Evolutionary conservation across 176 grass and related monocot species (phyloP).

Genomic region (Themeda triandra): DNA sequence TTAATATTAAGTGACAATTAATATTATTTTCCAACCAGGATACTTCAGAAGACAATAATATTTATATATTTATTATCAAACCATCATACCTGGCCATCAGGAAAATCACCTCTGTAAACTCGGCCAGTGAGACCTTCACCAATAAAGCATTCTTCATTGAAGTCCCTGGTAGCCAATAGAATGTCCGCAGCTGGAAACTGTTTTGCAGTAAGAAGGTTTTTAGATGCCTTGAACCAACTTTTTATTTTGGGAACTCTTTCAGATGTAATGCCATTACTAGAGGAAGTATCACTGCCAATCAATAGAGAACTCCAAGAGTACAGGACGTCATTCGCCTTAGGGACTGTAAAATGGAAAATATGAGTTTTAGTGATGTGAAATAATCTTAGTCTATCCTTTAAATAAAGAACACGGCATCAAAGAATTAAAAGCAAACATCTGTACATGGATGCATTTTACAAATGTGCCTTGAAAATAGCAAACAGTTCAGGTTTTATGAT

Average conservation of each 20-base stretch:
- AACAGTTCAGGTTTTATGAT: slow-evolving; percentile 4
- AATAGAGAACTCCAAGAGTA: slow-evolving; percentile 51
- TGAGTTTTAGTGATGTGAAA: slow-evolving; percentile 24
- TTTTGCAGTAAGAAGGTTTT: slow-evolving; percentile 61
- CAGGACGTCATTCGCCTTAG: slow-evolving; percentile 41
- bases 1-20: slow-evolving; percentile 16
- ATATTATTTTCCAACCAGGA: neutral
- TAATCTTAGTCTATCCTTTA: slow-evolving; percentile 4
- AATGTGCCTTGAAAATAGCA: neutral
- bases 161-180: slow-evolving; percentile 72
- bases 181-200: slow-evolving; percentile 70
- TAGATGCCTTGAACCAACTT: slow-evolving; percentile 58
- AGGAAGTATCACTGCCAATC: slow-evolving; percentile 26
- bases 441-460: slow-evolving; percentile 14
- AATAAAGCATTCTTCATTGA: slow-evolving; percentile 74
- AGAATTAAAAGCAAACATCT: neutral
- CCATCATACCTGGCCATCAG: slow-evolving; percentile 73
- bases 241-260: slow-evolving; percentile 60
- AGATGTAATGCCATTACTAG: slow-evolving; percentile 36
- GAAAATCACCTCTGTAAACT: slow-evolving; percentile 90
- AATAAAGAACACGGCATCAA: slow-evolving; percentile 7
- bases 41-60: neutral
- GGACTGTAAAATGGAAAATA: slow-evolving; percentile 39
- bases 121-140: slow-evolving; percentile 80
- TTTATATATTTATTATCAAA: neutral